Evolutionary conservation across 306 rosid species (phyloP).

Genomic region (Cucurbita maxima): DNA sequence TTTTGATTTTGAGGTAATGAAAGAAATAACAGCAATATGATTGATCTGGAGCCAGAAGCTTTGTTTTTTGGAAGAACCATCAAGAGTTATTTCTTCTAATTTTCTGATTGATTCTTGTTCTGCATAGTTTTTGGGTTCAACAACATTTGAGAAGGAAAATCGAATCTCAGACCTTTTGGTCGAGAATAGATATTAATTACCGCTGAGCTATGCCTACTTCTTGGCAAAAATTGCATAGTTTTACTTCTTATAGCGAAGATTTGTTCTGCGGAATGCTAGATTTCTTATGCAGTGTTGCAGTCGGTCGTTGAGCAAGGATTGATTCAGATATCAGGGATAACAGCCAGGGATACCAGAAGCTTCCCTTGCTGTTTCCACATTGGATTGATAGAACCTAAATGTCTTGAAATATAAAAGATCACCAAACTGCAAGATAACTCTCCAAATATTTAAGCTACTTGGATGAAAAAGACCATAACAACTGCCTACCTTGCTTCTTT

Average conservation of each 20-base stretch:
- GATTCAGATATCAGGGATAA: not conserved
- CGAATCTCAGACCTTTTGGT: too few species aligned
- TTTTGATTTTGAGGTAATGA: not conserved
- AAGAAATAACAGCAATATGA: not conserved
- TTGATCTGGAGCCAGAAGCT: not conserved
- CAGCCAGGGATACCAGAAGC: not conserved
- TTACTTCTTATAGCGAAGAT: not conserved
- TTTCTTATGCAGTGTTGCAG: not conserved
- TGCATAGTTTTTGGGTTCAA: not conserved
- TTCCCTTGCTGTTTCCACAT: not conserved
- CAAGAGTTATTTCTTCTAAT: not conserved
- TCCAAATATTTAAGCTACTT: too few species aligned
- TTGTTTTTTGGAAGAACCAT: not conserved
- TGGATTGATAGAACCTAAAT: too few species aligned
- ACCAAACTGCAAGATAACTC: too few species aligned
- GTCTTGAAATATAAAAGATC: too few species aligned
- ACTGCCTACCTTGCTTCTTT: too few species aligned
- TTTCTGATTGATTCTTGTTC: not conserved
- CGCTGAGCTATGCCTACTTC: too few species aligned
- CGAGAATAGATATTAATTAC: too few species aligned
- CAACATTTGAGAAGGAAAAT: too few species aligned
- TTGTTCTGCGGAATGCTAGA: not conserved
- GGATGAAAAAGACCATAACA: too few species aligned
- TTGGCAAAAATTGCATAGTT: too few species aligned
- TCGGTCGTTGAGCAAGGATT: not conserved